A percentile compares a stretch with the other conserved stretches of the same genome.
These are phyloP conservation scores for Luvunga scandens DNA, from an alignment of 345 rosid genomes.

Conservation along the genomic window DNA sequence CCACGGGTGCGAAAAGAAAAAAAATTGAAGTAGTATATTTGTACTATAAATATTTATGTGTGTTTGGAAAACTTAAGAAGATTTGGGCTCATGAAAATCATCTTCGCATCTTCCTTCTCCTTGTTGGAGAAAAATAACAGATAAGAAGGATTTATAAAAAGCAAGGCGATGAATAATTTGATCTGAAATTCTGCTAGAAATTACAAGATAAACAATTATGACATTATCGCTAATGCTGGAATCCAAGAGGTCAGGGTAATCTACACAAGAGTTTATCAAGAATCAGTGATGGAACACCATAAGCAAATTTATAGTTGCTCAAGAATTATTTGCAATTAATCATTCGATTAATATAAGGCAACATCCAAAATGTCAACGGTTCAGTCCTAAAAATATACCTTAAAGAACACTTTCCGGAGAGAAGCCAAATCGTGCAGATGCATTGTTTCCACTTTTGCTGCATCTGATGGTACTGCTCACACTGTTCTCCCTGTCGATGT, in stretches of 20 bases:
- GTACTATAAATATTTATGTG: too few species aligned
- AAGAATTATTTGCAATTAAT: not conserved
- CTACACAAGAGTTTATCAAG: not conserved
- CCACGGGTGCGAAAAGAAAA: too few species aligned
- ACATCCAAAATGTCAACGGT: not conserved
- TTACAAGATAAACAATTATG: not conserved
- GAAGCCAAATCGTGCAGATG: constrained; percentile 33
- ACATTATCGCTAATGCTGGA: not conserved
- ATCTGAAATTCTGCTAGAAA: not conserved
- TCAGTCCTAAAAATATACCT: constrained; percentile 32
- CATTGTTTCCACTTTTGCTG: constrained; percentile 13
- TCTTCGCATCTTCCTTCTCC: not conserved
- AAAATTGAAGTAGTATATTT: too few species aligned
- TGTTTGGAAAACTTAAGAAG: too few species aligned
- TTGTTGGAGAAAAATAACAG: not conserved
- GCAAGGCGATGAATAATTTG: not conserved
- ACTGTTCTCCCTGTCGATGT: not conserved
- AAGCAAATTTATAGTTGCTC: not conserved
- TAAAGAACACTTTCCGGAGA: constrained; percentile 67
- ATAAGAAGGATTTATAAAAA: too few species aligned
- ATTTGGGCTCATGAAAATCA: too few species aligned
- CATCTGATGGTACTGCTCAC: constrained; percentile 2
- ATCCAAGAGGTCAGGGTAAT: not conserved
- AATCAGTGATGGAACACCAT: not conserved
- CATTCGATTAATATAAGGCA: not conserved